Percentiles rank a stretch among this genome's conserved stretches.
Conservation (phyloP, 345 rosid genomes). For the Clausena lansium region DNA sequence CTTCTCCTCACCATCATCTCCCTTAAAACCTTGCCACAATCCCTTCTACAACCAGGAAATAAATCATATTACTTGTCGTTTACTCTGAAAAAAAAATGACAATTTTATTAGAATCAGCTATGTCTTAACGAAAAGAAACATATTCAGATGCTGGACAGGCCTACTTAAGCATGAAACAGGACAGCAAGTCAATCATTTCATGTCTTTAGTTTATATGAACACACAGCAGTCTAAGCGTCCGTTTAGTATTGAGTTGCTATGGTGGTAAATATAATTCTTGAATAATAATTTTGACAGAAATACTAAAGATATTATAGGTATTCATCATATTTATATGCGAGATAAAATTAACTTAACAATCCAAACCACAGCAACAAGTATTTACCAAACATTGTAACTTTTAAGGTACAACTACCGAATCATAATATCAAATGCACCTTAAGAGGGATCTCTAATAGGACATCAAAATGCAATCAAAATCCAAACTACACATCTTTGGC, state of each 20-base stretch:
- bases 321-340: too few species aligned
- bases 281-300: too few species aligned
- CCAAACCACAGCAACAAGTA: too few species aligned
- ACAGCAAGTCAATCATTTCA: neutral
- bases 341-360: too few species aligned
- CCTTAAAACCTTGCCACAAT: conserved; percentile 63
- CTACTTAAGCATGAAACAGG: neutral
- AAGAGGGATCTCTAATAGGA: neutral
- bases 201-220: neutral
- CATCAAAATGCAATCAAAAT: neutral
- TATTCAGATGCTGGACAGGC: neutral
- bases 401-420: too few species aligned
- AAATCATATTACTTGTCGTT: conserved; percentile 6
- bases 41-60: conserved; percentile 49
- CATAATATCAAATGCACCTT: too few species aligned
- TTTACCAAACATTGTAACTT: too few species aligned
- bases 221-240: neutral
- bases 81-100: neutral
- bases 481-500: neutral
- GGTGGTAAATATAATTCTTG: too few species aligned
- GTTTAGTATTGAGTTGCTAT: too few species aligned
- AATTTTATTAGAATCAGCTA: neutral
- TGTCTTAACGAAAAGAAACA: neutral
- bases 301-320: too few species aligned
- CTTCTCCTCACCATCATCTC: conserved; percentile 37